Conservation (phyloP, 257 asterid species). For the Solanum sparsipilum region DNA sequence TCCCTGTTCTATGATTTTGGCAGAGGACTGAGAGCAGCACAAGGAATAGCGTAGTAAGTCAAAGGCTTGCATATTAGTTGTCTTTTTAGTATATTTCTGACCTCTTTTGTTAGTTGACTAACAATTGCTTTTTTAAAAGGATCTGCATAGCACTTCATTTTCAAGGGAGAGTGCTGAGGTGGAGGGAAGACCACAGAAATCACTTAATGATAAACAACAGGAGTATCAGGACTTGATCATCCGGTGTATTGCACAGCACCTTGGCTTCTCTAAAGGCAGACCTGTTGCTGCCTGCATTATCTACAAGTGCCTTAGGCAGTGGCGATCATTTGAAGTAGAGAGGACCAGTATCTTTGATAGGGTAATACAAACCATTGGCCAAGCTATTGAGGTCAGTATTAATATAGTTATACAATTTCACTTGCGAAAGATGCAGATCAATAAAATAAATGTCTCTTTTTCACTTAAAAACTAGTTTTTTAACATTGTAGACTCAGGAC, state of each 20-base stretch:
- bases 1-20: slow-evolving; percentile 11
- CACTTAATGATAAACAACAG: slow-evolving; percentile 95
- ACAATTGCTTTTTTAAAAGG: slow-evolving; percentile 32
- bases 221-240: slow-evolving; percentile 99
- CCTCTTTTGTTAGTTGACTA: background rate
- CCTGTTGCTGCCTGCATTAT: slow-evolving; percentile 99
- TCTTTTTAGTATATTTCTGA: background rate
- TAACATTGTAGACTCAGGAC: slow-evolving; percentile 64
- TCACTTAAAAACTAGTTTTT: background rate
- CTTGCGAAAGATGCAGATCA: background rate
- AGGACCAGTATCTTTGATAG: slow-evolving; percentile 93
- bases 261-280: slow-evolving; percentile 91
- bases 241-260: slow-evolving; percentile 96
- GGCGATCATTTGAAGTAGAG: slow-evolving; percentile 99
- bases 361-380: slow-evolving; percentile 90
- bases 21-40: slow-evolving; percentile 81
- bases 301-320: slow-evolving; percentile 95
- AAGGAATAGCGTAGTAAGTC: slow-evolving; percentile 18
- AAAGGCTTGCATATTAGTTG: background rate
- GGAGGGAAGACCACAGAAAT: slow-evolving; percentile 92
- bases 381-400: slow-evolving; percentile 1
- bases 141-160: slow-evolving; percentile 74
- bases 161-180: slow-evolving; percentile 54
- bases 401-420: background rate
- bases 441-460: background rate